Evolutionary conservation across 106 monocot genomes (phyloP), one percentile per base, ranked within the genome.

Genomic region (Gastrodia elata): DNA sequence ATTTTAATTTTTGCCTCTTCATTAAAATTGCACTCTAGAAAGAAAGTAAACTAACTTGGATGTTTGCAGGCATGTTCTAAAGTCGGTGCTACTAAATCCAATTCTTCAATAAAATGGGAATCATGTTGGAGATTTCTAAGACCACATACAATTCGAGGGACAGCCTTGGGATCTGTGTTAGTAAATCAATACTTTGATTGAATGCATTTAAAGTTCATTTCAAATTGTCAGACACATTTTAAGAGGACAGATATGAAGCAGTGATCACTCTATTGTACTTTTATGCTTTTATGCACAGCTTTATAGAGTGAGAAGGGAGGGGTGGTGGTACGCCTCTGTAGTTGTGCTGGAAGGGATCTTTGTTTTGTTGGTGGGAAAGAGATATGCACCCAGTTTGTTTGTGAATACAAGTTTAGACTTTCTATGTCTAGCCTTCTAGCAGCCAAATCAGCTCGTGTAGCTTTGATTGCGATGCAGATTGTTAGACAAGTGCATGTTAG

Each of bases 61-160:
- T 71, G 52, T 25, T 73, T 59, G 42, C 83, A 97, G 97, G 88
- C 86, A 38, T 81, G 78, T 65, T 84, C 90, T 41, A 78, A 85
- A 82, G 86, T 82, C 64, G 88, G 79, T 68, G 79, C 86, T 71
- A 80, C 76, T 55, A 83, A 76, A 0, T 77, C 88, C 39, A 81
- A 71, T 68, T 81, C 84, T 36, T 73, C 88, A 6, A 65, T 77
- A 0, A 79, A 80, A 15, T 56, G 71, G 77, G 90, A 87, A 76
- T 84, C 88, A 16, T 80, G 83, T 79, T 97, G 97, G 97, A 88
- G 93, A 83, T 97, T 93, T 83, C 44, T 97, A 49, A 84, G 97
- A 74, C 97, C 97, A 72, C 97, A 97, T 74, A 93, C 93, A n/a
- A 93, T 97, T 75, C 90, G 93, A 49, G 97, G 97, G 30, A 97